Evolutionary conservation across 78 protist species (phyloP).

Genomic region (Chrysochromulina parva): DNA sequence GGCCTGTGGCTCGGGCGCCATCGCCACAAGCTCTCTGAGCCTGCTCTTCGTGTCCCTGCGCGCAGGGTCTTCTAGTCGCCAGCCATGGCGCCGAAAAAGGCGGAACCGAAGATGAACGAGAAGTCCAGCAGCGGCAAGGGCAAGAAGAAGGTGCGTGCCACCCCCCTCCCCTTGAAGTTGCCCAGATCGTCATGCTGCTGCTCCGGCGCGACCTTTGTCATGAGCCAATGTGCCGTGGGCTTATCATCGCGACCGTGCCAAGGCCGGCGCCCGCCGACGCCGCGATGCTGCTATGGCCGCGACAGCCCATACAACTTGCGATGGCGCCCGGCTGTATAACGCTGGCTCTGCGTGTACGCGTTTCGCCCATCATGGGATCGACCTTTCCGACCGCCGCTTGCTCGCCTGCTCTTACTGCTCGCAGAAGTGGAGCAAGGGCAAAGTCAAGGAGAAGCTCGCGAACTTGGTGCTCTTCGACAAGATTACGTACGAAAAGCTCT

Average conservation of each 20-base stretch:
- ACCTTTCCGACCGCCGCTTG: not conserved
- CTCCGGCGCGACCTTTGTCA: not conserved
- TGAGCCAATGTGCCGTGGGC: too few species aligned
- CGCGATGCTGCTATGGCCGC: too few species aligned
- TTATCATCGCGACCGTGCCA: too few species aligned
- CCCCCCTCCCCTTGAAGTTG: not conserved
- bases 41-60: too few species aligned
- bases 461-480: constrained; percentile 81
- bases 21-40: too few species aligned
- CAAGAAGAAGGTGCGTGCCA: not conserved
- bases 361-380: not conserved
- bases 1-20: too few species aligned
- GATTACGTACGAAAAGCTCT: constrained; percentile 71
- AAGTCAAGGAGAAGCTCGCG: constrained; percentile 82
- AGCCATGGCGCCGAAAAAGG: constrained; percentile 14
- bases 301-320: too few species aligned
- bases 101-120: not conserved
- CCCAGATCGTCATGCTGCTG: not conserved
- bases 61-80: too few species aligned
- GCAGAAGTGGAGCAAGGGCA: constrained; percentile 82
- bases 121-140: not conserved
- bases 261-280: too few species aligned
- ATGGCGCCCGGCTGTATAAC: too few species aligned
- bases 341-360: not conserved
- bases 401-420: not conserved